Evolutionary conservation across 306 rosid species (phyloP), one percentile per base, ranked within the genome.

Genomic region (Mucuna pruriens): DNA sequence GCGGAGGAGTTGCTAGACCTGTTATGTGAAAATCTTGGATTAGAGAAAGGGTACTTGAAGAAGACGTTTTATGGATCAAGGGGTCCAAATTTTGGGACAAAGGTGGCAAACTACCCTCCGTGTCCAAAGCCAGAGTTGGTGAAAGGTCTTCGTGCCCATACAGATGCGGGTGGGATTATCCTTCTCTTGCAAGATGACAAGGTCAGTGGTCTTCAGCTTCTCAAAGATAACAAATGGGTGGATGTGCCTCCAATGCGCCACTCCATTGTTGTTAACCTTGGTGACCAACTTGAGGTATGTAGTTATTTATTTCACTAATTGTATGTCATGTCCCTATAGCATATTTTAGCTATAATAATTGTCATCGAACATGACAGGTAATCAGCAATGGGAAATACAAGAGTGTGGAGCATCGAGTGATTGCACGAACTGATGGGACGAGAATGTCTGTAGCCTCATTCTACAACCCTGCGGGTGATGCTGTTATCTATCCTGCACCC

Each of bases 201-300:
- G 78, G 94, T 92, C 60, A 83, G 93, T 60, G 97, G 94, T 15
- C 89, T 92, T 26, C 97, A 92, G 80, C 88, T 92, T 22, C 92
- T 89, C 57, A 92, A 90, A 60, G 93, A 87, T 44, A 94, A 80
- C 0, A 26, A 80, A 10, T 92, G 97, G 97, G 71, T 92, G 9
- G 93, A 89, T 71, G 97, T 92, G 5, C 97, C 97, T 0, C 97
- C 95, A 1, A 83, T 92, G 86, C 93, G 93, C 67, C 95, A 92
- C 81, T 92, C 97, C 54, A 86, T 92, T 55, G 95, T 90, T 4
- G 79, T 92, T 48, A 92, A 92, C 87, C 81, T 92, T 23, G 94
- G 94, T 20, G 97, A 92, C 84, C 97, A 92, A 15, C 67, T 92
- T 68, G 97, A 92, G 94, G 94, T 90, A 84, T 6, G 1, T 9